Base-by-base conservation (phyloP, 2,329 filamentous ascomycete species). In the Hysterium pulicare region DNA sequence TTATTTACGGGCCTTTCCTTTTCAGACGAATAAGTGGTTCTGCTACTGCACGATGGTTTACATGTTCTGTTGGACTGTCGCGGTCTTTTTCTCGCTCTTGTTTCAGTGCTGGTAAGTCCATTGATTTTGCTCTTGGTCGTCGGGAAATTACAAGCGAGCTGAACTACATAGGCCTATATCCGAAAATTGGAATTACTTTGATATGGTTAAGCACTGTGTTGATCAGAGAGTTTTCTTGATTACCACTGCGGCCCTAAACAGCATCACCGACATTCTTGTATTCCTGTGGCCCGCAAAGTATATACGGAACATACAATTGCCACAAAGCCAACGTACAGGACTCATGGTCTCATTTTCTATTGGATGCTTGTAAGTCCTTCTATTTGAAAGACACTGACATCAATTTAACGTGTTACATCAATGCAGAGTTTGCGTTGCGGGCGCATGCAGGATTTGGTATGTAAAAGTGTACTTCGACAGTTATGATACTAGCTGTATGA, bases 281-380 rank as follows among this genome's bases (percentile, higher is more conserved):
- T 49, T 60, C 47, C 50, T 63, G 3, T 64, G 60, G 59, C 61
- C 61, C 1, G 57, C 55, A 1, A 53, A 53, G 30, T 54, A 59
- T 21, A 54, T 64, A 11, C 45, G 54, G 17, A 51, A 45, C 2
- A 50, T 65, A 10, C 50, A 50, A 16, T 46, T 62, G 2, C 63
- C 61, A 4, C 36, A 46, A 5, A 50, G 55, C 8, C 59, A 64
- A 38, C 50, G 60, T 1, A 34, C 62, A 2, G 62, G 59, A 2
- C 41, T 65, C 7, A 57, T 51, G 1, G 50, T 48, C 31, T 58
- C 64, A 49, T 65, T 65, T 41, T 55, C 53, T 11, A 45, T 61
- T 1, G 61, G 62, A 17, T 47, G 59, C 3, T 48, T 64, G 59
- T 55, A 45, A 44, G 44, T 41, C 24, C 16, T 15, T 15, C 15